phyloP scores from a whole-genome alignment of 768 basidiomycete genomes.

The Xanthoconium purpureum region DNA sequence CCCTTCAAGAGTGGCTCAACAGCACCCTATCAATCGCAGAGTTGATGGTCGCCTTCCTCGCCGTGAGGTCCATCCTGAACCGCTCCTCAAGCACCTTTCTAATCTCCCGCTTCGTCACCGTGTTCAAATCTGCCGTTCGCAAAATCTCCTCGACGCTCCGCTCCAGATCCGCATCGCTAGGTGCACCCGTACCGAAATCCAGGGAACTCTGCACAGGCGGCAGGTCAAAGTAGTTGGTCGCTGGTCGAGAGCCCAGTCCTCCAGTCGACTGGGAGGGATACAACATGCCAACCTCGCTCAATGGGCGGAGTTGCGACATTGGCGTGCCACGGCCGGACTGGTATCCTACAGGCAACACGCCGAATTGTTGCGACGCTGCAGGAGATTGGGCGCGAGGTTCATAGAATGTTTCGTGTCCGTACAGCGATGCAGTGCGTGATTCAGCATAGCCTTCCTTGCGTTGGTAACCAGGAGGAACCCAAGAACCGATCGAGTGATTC shows the following conservation, averaged over 20 bases:
- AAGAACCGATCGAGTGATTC: slow-evolving; percentile 91
- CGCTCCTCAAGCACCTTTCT: slow-evolving; percentile 77
- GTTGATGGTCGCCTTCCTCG: slow-evolving; percentile 73
- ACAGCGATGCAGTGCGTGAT: slow-evolving; percentile 74
- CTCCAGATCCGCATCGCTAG: slow-evolving; percentile 72
- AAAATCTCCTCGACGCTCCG: slow-evolving; percentile 71
- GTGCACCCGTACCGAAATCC: slow-evolving; percentile 45
- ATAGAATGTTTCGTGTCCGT: slow-evolving; percentile 86
- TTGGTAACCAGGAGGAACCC: slow-evolving; percentile 75
- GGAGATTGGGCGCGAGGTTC: slow-evolving; percentile 75
- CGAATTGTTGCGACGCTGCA: slow-evolving; percentile 60
- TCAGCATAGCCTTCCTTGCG: slow-evolving; percentile 75
- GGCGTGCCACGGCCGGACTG: slow-evolving; percentile 79
- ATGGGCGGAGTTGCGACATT: slow-evolving; percentile 41
- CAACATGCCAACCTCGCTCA: slow-evolving; percentile 36
- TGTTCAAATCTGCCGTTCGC: slow-evolving; percentile 77
- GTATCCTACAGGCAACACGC: slow-evolving; percentile 59
- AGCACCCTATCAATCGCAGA: slow-evolving; percentile 71
- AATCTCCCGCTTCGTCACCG: slow-evolving; percentile 89
- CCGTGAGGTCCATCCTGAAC: slow-evolving; percentile 74
- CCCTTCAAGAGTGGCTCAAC: slow-evolving; percentile 42
- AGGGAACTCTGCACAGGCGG: slow-evolving; percentile 47
- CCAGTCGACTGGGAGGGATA: slow-evolving; percentile 64
- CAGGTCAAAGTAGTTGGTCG: slow-evolving; percentile 76
- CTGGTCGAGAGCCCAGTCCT: slow-evolving; percentile 58